A percentile compares a stretch with the other conserved stretches of the same genome.
Conservation (phyloP, 2,329 filamentous ascomycete species). For the Cordyceps pruinosa region DNA sequence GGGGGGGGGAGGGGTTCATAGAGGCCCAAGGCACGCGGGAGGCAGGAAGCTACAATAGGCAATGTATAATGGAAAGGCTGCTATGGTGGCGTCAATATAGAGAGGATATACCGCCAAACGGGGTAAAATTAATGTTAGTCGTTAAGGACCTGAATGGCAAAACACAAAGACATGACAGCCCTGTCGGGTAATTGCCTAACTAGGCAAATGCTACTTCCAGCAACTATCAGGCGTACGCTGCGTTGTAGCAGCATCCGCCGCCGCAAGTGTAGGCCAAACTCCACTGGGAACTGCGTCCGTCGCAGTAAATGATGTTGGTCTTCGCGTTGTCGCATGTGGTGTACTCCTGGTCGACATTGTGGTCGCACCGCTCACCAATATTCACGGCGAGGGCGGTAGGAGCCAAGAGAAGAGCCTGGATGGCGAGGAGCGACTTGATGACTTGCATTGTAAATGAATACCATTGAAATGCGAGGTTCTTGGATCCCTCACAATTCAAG, state of each 20-base stretch:
- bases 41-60: background rate
- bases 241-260: background rate
- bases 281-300: background rate
- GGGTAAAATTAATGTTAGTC: background rate
- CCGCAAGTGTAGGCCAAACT: background rate
- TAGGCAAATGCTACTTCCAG: background rate
- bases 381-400: background rate
- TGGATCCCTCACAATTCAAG: background rate
- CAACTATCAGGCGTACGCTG: background rate
- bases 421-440: slow-evolving; percentile 34
- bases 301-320: background rate
- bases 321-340: background rate
- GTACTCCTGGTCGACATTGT: background rate
- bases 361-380: background rate
- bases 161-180: background rate
- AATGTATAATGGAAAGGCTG: background rate
- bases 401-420: slow-evolving; percentile 11
- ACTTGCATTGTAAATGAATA: slow-evolving; percentile 27
- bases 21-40: background rate
- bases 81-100: background rate
- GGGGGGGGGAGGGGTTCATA: background rate
- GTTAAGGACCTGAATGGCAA: background rate
- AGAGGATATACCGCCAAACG: background rate
- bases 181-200: background rate
- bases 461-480: background rate